Percentiles rank a stretch among this genome's conserved stretches.
These are phyloP conservation scores for Orbilia javanica DNA, from an alignment of 2,329 filamentous ascomycete species.

Conservation along the genomic window DNA sequence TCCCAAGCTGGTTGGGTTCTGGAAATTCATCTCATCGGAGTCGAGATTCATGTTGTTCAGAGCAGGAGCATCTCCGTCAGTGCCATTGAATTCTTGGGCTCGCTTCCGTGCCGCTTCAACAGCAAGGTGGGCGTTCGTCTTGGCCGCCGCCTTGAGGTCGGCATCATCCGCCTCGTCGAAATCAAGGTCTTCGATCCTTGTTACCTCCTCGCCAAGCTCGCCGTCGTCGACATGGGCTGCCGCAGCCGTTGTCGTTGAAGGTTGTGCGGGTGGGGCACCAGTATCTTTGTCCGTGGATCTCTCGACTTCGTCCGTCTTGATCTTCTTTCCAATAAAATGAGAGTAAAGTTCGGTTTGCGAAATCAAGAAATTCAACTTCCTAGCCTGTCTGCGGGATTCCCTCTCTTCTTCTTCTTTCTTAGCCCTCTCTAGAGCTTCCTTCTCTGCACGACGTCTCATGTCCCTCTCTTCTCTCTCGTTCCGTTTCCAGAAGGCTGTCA, in stretches of 20 bases:
- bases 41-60: slow-evolving; percentile 66
- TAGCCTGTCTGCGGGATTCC: slow-evolving; percentile 95
- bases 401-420: slow-evolving; percentile 97
- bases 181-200: slow-evolving; percentile 91
- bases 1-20: slow-evolving; percentile 94
- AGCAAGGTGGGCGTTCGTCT: slow-evolving; percentile 95
- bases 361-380: slow-evolving; percentile 99
- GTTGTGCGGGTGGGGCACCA: slow-evolving; percentile 64
- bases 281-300: slow-evolving; percentile 82
- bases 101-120: slow-evolving; percentile 94
- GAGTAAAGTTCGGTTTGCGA: slow-evolving; percentile 99
- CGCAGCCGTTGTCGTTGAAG: slow-evolving; percentile 1
- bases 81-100: slow-evolving; percentile 91
- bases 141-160: slow-evolving; percentile 82
- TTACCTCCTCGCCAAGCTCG: slow-evolving; percentile 77
- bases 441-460: slow-evolving; percentile 90
- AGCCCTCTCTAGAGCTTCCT: slow-evolving; percentile 94
- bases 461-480: slow-evolving; percentile 98
- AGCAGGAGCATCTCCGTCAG: slow-evolving; percentile 59
- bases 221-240: slow-evolving; percentile 63
- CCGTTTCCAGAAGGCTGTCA: slow-evolving; percentile 99
- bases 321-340: slow-evolving; percentile 99
- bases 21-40: slow-evolving; percentile 99
- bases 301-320: slow-evolving; percentile 96
- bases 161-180: slow-evolving; percentile 96